Conservation (phyloP, 2,329 filamentous ascomycete species). For the Blastomyces parvus region DNA sequence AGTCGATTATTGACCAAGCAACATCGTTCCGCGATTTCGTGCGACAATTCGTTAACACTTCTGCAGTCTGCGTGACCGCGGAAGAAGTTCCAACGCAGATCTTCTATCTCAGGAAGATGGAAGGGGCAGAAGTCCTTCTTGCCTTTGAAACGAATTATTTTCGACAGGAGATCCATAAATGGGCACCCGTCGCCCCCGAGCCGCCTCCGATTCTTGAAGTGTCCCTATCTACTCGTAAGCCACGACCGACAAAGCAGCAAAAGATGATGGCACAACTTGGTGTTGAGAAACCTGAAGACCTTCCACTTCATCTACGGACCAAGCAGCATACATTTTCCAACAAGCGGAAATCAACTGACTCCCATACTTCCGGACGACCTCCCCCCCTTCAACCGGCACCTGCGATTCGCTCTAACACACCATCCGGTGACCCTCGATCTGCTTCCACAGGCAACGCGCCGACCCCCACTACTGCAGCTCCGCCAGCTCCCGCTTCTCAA, state of each 20-base stretch:
- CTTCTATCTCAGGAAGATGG: constrained; percentile 94
- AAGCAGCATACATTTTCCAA: constrained; percentile 57
- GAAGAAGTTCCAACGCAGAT: constrained; percentile 83
- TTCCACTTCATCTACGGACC: constrained; percentile 71
- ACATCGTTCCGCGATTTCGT: constrained; percentile 77
- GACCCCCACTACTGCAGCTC: constrained; percentile 22
- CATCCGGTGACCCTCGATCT: constrained; percentile 24
- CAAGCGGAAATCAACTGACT: constrained; percentile 60
- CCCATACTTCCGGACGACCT: constrained; percentile 22
- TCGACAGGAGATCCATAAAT: constrained; percentile 88
- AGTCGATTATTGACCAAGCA: constrained; percentile 78
- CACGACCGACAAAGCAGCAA: constrained; percentile 90
- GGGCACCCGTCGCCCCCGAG: constrained; percentile 79
- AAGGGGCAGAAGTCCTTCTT: constrained; percentile 88
- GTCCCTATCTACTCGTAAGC: constrained; percentile 88
- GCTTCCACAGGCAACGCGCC: constrained; percentile 26
- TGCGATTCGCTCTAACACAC: constrained; percentile 18
- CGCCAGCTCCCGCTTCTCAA: constrained; percentile 20
- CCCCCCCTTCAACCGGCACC: constrained; percentile 26
- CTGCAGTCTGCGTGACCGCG: constrained; percentile 63
- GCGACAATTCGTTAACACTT: constrained; percentile 64
- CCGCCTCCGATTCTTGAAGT: constrained; percentile 77
- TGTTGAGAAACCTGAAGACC: constrained; percentile 79
- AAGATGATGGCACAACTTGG: constrained; percentile 85
- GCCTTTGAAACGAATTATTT: constrained; percentile 96